Base-by-base conservation (phyloP, 164 flowering plant genomes). In the Magnolia officinalis region DNA sequence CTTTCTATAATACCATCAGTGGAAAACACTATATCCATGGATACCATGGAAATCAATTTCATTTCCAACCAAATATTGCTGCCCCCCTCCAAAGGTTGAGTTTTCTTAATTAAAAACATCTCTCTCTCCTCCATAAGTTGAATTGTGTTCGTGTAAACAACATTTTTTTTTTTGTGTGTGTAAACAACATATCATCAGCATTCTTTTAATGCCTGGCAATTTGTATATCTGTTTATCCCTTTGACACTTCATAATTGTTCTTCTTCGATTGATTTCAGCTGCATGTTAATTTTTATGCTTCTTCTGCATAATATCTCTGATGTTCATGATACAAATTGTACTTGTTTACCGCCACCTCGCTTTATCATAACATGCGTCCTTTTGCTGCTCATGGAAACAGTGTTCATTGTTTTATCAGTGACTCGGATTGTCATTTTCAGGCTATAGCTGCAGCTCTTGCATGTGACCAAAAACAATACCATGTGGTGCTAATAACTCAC, bases 371-470 rank as follows among this genome's bases (percentile, higher is more conserved):
- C 18, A 11, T 55, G 13, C 61, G 13, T 55, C 61, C 13, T 55
- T 9, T 55, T 55, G 18, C 4, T 37, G 45, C 45, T 37, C 45
- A 37, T 37, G 16, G 31, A 9, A 20, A 55, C 61, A 55, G 19
- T 11, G 45, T 19, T 31, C n/a, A 68, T 37, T 68, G 29, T 68
- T 21, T 64, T n/a, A 37, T 8, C 16, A 8, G 49, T 29, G 18
- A 29, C 10, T 31, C 67, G 49, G n/a, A 24, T 51, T 66, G 24
- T 29, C 71, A 6, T 52, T 80, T 82, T 72, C 85, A 93, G 94
- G 98, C 97, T 63, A 82, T 95, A 75, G 94, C 97, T 50, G 88
- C 90, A 11, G 95, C 93, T 80, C 90, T 95, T 86, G 91, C 94
- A 55, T 63, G 77, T 77, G 97, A 91, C 74, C 91, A 88, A 75